Conservation (phyloP, 2,329 filamentous ascomycete genomes). For the Pseudofabraea citricarpa region DNA sequence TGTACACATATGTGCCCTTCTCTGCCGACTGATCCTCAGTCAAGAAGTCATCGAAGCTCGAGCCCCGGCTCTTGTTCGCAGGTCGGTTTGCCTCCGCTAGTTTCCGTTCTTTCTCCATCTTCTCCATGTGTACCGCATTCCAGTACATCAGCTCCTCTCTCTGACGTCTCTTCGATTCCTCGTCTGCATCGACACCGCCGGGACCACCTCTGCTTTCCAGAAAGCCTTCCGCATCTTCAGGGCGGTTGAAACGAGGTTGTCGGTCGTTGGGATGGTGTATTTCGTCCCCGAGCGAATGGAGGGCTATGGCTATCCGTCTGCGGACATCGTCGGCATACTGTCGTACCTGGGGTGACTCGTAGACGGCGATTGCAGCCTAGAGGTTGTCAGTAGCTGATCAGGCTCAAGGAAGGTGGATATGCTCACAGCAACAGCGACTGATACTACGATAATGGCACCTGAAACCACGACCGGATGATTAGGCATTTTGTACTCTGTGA, state of each 20-base stretch:
- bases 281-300: constrained; percentile 54
- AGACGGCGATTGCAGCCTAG: constrained; percentile 38
- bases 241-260: constrained; percentile 57
- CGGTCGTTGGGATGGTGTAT: constrained; percentile 35
- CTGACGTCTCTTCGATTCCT: constrained; percentile 55
- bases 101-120: constrained; percentile 33
- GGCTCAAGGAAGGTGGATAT: not conserved
- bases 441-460: constrained; percentile 28
- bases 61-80: constrained; percentile 21
- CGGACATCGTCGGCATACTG: constrained; percentile 57
- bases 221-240: constrained; percentile 63
- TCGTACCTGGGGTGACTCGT: constrained; percentile 59
- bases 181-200: constrained; percentile 57
- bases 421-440: constrained; percentile 27
- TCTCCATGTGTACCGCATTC: constrained; percentile 52
- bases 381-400: constrained; percentile 6
- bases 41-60: constrained; percentile 54
- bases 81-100: constrained; percentile 17
- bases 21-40: constrained; percentile 45
- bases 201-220: constrained; percentile 41
- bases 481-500: constrained; percentile 21
- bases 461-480: constrained; percentile 24
- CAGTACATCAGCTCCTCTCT: constrained; percentile 62
- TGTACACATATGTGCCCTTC: constrained; percentile 52
- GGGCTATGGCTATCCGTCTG: constrained; percentile 54